Percentiles rank a stretch among this genome's conserved stretches.
phyloP scores from a whole-genome alignment of 2,329 filamentous ascomycete genomes.

The Colletotrichum endophyticum region DNA sequence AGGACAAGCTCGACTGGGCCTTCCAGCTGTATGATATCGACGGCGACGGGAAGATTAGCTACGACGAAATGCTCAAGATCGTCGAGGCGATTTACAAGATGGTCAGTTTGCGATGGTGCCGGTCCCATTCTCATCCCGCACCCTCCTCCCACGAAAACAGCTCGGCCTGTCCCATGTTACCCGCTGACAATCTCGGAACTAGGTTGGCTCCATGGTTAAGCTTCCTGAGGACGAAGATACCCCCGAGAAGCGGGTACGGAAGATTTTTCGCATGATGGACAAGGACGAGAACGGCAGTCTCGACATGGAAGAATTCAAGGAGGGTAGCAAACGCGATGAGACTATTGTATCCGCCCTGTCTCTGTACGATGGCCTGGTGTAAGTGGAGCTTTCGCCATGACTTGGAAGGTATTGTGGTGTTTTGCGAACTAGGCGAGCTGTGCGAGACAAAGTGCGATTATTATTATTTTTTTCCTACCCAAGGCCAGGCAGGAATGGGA shows the following conservation, averaged over 20 bases:
- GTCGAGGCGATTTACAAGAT: conserved; percentile 99
- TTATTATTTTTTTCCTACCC: not conserved
- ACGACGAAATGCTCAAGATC: conserved; percentile 98
- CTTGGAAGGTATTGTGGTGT: not conserved
- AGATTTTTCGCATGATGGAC: conserved; percentile 99
- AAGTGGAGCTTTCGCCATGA: conserved; percentile 18
- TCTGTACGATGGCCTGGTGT: conserved; percentile 95
- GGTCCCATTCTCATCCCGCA: not conserved
- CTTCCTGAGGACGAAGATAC: conserved; percentile 98
- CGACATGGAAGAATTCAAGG: conserved; percentile 98
- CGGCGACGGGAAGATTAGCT: conserved; percentile 97
- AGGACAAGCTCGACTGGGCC: conserved; percentile 99
- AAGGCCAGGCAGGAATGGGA: conserved; percentile 10
- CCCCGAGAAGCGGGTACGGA: conserved; percentile 94
- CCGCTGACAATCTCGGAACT: not conserved
- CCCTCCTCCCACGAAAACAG: not conserved
- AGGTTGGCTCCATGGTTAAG: conserved; percentile 99
- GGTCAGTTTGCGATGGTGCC: conserved; percentile 60
- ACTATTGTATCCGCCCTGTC: conserved; percentile 97
- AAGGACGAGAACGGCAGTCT: conserved; percentile 98
- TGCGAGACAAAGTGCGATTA: conserved; percentile 3
- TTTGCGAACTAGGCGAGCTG: conserved; percentile 11
- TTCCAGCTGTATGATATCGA: conserved; percentile 99
- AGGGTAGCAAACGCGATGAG: conserved; percentile 97
- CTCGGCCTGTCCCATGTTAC: not conserved